Evolutionary conservation across 345 rosid species (phyloP).

Genomic region (Acer campestre): DNA sequence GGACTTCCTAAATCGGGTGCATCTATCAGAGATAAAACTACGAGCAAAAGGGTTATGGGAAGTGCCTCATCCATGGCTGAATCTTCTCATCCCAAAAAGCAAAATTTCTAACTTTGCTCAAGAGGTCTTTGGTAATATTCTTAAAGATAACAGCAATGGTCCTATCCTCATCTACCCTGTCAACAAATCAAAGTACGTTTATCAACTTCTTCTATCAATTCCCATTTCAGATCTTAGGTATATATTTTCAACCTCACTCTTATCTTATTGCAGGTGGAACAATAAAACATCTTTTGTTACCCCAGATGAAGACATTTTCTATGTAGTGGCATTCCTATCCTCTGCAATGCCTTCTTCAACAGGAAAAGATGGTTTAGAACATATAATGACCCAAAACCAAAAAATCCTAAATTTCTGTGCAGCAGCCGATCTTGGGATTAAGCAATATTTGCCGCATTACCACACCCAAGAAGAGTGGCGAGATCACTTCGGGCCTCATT

Average conservation of each 20-base stretch:
- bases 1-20: constrained; percentile 90
- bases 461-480: constrained; percentile 70
- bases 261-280: constrained; percentile 72
- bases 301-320: constrained; percentile 79
- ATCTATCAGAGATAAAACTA: constrained; percentile 64
- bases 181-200: constrained; percentile 73
- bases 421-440: constrained; percentile 43
- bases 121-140: constrained; percentile 68
- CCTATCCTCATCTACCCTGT: constrained; percentile 90
- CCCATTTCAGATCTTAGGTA: background rate
- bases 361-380: constrained; percentile 55
- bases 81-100: constrained; percentile 78
- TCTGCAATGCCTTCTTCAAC: constrained; percentile 71
- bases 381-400: constrained; percentile 58
- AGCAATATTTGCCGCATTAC: constrained; percentile 82
- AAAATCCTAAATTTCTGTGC: constrained; percentile 55
- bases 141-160: constrained; percentile 68
- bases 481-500: constrained; percentile 69
- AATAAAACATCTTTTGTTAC: constrained; percentile 69
- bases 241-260: constrained; percentile 4
- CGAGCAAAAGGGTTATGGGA: constrained; percentile 86
- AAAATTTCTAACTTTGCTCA: constrained; percentile 53
- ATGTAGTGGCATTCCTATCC: constrained; percentile 74
- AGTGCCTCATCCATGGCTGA: constrained; percentile 96
- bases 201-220: background rate